Conservation (phyloP, 352 stramenopile species). For the Phytophthora kernoviae region DNA sequence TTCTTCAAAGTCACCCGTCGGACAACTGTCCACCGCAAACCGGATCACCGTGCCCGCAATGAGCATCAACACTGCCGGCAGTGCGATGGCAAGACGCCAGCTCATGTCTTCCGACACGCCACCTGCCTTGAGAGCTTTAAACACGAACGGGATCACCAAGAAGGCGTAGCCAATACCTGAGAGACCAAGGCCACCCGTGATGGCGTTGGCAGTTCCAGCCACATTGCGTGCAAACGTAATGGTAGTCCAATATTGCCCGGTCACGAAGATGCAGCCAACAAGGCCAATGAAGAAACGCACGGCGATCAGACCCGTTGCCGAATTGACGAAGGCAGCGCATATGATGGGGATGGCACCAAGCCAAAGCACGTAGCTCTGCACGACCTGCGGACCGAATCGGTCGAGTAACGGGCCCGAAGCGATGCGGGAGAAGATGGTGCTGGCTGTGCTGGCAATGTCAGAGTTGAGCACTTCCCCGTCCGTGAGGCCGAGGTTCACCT, state of each 20-base stretch:
- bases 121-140: constrained; percentile 77
- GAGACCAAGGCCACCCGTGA: constrained; percentile 92
- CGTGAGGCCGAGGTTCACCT: constrained; percentile 80
- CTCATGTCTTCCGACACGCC: constrained; percentile 76
- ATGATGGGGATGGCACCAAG: constrained; percentile 87
- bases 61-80: constrained; percentile 90
- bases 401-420: constrained; percentile 92
- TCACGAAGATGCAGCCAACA: constrained; percentile 94
- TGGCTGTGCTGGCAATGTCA: constrained; percentile 91
- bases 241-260: constrained; percentile 94
- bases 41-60: constrained; percentile 76
- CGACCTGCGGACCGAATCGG: constrained; percentile 86
- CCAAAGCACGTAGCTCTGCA: constrained; percentile 85
- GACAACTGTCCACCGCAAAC: constrained; percentile 87
- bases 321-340: constrained; percentile 89
- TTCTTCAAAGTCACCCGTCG: constrained; percentile 93
- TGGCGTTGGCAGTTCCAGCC: constrained; percentile 93
- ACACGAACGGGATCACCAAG: constrained; percentile 89
- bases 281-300: constrained; percentile 96
- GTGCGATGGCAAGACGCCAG: constrained; percentile 91
- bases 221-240: constrained; percentile 95
- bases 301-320: constrained; percentile 66
- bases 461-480: constrained; percentile 91
- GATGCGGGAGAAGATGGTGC: constrained; percentile 94
- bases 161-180: constrained; percentile 92